Conservation (phyloP, 192 early-diverging fungal species). For the Umbelopsis sp. region DNA sequence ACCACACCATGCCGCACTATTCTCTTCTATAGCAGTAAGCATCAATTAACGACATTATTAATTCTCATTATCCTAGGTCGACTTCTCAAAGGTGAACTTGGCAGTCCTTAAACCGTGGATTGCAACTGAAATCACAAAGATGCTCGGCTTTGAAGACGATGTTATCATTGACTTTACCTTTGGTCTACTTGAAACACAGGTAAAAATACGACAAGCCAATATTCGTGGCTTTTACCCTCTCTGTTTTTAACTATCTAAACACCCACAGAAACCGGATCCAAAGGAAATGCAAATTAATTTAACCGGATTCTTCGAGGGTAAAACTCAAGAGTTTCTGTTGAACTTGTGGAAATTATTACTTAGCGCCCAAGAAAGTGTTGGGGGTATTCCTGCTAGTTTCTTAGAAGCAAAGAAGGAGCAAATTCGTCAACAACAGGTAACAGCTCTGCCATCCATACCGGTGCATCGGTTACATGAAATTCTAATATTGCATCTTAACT, state of each 20-base stretch:
- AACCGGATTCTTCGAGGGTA: conserved; percentile 90
- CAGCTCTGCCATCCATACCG: background rate
- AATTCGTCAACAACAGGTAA: conserved; percentile 56
- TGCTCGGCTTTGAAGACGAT: conserved; percentile 94
- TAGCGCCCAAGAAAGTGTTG: conserved; percentile 79
- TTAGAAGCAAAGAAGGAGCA: conserved; percentile 88
- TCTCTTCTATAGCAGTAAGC: too few relatives aligned
- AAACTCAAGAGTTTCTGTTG: conserved; percentile 78
- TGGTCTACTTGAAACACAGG: conserved; percentile 77
- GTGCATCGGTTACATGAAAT: background rate
- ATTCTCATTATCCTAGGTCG: conserved; percentile 53
- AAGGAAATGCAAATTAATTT: conserved; percentile 92
- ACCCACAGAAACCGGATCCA: conserved; percentile 74
- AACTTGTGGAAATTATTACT: conserved; percentile 90
- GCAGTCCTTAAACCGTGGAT: conserved; percentile 91
- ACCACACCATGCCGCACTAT: too few relatives aligned
- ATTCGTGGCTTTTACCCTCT: background rate
- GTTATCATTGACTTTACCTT: conserved; percentile 87
- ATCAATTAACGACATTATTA: background rate
- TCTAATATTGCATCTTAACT: background rate
- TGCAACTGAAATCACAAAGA: conserved; percentile 60
- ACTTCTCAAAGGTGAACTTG: conserved; percentile 89
- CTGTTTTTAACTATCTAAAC: background rate
- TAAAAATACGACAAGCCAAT: conserved; percentile 22
- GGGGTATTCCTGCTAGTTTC: conserved; percentile 86